Evolutionary conservation across 2,329 filamentous ascomycete genomes (phyloP).

Genomic region (Diaporthe vaccinii): DNA sequence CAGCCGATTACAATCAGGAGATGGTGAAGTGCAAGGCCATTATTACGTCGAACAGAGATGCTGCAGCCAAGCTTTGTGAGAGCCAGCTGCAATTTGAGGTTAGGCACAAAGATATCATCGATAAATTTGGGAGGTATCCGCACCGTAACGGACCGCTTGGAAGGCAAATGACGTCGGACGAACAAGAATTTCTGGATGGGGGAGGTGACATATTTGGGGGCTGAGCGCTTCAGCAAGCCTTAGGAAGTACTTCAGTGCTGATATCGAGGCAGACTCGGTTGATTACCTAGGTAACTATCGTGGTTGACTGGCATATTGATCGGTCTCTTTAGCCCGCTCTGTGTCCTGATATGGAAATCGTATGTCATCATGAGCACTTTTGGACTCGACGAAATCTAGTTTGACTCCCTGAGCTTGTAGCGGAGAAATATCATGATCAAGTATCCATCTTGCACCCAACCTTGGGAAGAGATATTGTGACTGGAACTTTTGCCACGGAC

Average conservation of each 20-base stretch:
- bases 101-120: conserved; percentile 64
- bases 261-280: neutral
- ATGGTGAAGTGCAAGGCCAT: conserved; percentile 23
- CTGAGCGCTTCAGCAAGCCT: neutral
- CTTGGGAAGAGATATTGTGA: neutral
- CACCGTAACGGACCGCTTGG: conserved; percentile 68
- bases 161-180: conserved; percentile 59
- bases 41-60: conserved; percentile 34
- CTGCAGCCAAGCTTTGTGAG: conserved; percentile 44
- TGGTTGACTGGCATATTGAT: neutral
- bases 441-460: conserved; percentile 1
- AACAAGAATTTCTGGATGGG: conserved; percentile 1
- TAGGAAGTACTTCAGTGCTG: neutral
- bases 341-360: neutral
- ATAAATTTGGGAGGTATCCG: conserved; percentile 70
- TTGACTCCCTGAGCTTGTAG: neutral
- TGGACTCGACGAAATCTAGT: neutral
- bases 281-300: too few species aligned
- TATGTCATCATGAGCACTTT: neutral
- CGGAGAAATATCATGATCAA: neutral
- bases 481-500: neutral
- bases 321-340: too few species aligned
- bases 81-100: conserved; percentile 51
- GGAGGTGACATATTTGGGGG: conserved; percentile 11
- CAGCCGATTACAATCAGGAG: neutral